Evolutionary conservation across 2,329 filamentous ascomycete genomes (phyloP).

Genomic region (Cladobotryum protrusum): DNA sequence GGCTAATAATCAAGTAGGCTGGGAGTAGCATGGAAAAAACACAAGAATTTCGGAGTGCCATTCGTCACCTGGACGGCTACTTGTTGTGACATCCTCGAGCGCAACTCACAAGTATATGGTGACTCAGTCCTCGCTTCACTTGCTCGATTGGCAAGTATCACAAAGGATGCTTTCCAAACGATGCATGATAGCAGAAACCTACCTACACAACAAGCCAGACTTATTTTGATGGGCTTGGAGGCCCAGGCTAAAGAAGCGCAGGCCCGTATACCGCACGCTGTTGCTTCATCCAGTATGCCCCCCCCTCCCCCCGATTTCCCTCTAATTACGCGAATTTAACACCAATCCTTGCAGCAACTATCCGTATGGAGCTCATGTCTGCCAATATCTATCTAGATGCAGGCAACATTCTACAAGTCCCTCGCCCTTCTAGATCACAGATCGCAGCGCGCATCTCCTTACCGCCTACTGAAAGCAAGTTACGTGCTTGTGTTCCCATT

Average conservation of each 20-base stretch:
- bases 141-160: constrained; percentile 34
- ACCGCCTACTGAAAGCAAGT: constrained; percentile 14
- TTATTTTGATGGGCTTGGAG: constrained; percentile 44
- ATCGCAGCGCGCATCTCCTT: constrained; percentile 7
- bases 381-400: constrained; percentile 35
- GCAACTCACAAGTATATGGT: constrained; percentile 27
- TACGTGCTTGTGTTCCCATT: constrained; percentile 19
- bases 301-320: not conserved
- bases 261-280: constrained; percentile 26
- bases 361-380: constrained; percentile 29
- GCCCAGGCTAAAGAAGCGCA: constrained; percentile 39
- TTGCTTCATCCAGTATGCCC: constrained; percentile 21
- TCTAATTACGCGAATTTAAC: not conserved
- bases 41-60: constrained; percentile 21
- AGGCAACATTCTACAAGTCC: constrained; percentile 28
- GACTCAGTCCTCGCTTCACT: constrained; percentile 41
- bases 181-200: constrained; percentile 22
- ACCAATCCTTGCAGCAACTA: constrained; percentile 16
- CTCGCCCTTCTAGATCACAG: constrained; percentile 6
- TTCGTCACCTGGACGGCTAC: constrained; percentile 38
- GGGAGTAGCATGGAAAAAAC: constrained; percentile 32
- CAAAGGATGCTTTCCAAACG: constrained; percentile 32
- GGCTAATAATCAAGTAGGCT: constrained; percentile 27
- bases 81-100: constrained; percentile 40
- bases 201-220: constrained; percentile 33